These are phyloP conservation scores for Oleoguttula mirabilis DNA, from an alignment of 495 filamentous ascomycete species.

Conservation along the genomic window DNA sequence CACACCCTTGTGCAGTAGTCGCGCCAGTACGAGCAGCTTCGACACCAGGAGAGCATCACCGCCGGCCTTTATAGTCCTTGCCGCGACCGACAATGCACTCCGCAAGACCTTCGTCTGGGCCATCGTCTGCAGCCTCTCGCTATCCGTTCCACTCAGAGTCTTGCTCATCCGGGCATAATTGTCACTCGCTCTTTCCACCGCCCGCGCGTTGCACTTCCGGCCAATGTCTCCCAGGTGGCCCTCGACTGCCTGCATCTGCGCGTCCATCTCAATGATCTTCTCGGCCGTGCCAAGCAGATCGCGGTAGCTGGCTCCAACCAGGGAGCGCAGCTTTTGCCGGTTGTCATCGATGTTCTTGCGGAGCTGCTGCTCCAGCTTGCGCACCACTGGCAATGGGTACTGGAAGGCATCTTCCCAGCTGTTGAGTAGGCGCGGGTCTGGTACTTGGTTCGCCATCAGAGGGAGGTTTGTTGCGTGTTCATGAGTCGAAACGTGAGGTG, in stretches of 20 bases:
- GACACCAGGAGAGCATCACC: conserved; percentile 55
- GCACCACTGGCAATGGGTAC: conserved; percentile 51
- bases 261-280: conserved; percentile 78
- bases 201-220: conserved; percentile 59
- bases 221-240: conserved; percentile 57
- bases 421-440: conserved; percentile 46
- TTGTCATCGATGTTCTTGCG: conserved; percentile 62
- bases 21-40: conserved; percentile 68
- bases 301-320: conserved; percentile 81
- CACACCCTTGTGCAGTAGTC: conserved; percentile 57
- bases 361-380: conserved; percentile 51
- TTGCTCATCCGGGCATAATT: conserved; percentile 50
- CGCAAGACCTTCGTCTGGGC: conserved; percentile 34
- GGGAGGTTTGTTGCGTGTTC: not conserved
- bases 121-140: not conserved
- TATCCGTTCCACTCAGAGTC: not conserved
- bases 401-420: conserved; percentile 60
- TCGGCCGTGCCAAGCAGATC: conserved; percentile 88
- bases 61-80: conserved; percentile 44
- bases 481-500: too few relatives aligned
- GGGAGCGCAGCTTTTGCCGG: conserved; percentile 72
- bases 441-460: conserved; percentile 44
- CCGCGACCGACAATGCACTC: conserved; percentile 43
- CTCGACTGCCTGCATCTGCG: conserved; percentile 63
- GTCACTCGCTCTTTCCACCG: conserved; percentile 53